Base-by-base conservation (phyloP, 148 eudicot genomes). In the Chenopodium suecicum region DNA sequence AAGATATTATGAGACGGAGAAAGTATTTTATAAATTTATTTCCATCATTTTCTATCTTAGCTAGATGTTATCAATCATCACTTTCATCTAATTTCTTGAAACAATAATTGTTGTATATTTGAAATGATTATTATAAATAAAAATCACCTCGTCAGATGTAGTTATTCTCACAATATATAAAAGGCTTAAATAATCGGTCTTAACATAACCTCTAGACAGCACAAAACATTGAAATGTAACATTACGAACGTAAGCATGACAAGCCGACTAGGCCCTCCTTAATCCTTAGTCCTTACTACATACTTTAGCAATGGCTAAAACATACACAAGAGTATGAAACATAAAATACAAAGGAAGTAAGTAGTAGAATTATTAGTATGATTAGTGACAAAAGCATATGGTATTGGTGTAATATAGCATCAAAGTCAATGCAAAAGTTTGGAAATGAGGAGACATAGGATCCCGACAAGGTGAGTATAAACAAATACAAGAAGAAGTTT, bases 391-490 rank as follows among this genome's bases (percentile, higher is more conserved):
- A 64, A 37, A 52, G 16, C 79, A 76, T 80, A 76, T 80, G 77
- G 52, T 62, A 13, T 76, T 47, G 74, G 73, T 76, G 73, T 62
- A 60, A 31, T 64, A 50, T 64, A 78, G 66, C 58, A 73, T 31
- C 60, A 63, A 84, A 84, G 86, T 80, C 86, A 80, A 82, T 32
- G 60, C 27, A 48, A 78, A 64, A 83, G 78, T 78, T 46, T 8
- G 68, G 73, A 52, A 29, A 69, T 60, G 66, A 32, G 81, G 84
- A 66, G 75, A 52, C 88, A 79, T 79, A 16, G 84, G 82, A 85
- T 77, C 77, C 81, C 88, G 86, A 86, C 89, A 86, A 80, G 77
- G 37, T 14, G 37, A 65, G 84, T 80, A 54, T 75, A 70, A 71
- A 80, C 71, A 80, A 83, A 70, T 78, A 41, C 44, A 3, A 41